phyloP scores from a whole-genome alignment of 139 green algal genomes.

The Marvania coccoides region DNA sequence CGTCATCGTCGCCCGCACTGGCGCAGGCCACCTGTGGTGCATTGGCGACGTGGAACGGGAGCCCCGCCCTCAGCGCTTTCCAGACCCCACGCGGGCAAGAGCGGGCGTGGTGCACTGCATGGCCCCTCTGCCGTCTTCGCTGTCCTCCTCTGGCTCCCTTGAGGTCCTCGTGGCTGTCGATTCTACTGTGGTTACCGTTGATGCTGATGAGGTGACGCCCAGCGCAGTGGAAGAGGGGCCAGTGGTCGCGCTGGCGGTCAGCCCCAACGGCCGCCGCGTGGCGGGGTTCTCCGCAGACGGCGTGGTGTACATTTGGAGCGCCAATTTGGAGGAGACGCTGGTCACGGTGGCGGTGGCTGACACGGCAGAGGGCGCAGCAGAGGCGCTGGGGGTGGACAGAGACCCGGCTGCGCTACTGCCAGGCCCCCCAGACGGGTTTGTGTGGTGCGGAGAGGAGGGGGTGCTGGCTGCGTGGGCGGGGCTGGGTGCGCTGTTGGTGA shows the following conservation, averaged over 20 bases:
- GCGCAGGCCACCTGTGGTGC: constrained; percentile 30
- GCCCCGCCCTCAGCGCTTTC: constrained; percentile 38
- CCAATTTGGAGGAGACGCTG: neutral
- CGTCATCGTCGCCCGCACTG: constrained; percentile 57
- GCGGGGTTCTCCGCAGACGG: constrained; percentile 47
- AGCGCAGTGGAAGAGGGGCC: constrained; percentile 13
- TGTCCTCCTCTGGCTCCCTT: constrained; percentile 40
- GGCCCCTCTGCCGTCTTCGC: constrained; percentile 48
- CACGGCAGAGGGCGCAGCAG: neutral
- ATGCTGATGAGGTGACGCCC: constrained; percentile 32
- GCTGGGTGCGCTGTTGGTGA: constrained; percentile 32
- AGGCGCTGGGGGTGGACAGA: neutral
- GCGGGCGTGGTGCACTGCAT: constrained; percentile 35
- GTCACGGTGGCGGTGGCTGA: neutral
- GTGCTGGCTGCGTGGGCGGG: constrained; percentile 68
- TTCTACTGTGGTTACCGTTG: constrained; percentile 46
- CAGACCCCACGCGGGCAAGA: constrained; percentile 1
- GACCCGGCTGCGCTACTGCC: constrained; percentile 27
- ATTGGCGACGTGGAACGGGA: constrained; percentile 39
- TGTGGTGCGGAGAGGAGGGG: constrained; percentile 76
- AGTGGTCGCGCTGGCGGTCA: constrained; percentile 42
- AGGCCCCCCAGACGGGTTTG: constrained; percentile 42
- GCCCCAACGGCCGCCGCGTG: constrained; percentile 58
- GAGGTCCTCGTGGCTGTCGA: constrained; percentile 62
- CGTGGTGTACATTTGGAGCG: neutral